phyloP scores from a whole-genome alignment of 805 yeast genomes.

The Wickerhamiella musiphila region DNA sequence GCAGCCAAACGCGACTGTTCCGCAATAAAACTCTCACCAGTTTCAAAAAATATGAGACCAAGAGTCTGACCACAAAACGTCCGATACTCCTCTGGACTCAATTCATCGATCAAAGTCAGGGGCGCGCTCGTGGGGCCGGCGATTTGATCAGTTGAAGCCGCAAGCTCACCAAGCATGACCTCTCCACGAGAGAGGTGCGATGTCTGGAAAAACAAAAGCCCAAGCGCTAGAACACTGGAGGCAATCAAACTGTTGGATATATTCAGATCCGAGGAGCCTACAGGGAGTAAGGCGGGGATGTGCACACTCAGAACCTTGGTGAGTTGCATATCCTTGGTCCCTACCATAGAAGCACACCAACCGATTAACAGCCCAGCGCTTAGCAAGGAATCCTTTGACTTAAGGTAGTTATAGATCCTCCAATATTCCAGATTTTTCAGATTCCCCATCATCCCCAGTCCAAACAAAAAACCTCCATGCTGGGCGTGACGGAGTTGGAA shows the following conservation, averaged over 20 bases:
- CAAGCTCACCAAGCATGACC: constrained; percentile 52
- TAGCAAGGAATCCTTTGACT: constrained; percentile 71
- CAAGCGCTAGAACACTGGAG: constrained; percentile 83
- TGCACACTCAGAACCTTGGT: constrained; percentile 89
- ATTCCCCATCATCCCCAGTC: constrained; percentile 85
- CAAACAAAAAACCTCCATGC: constrained; percentile 90
- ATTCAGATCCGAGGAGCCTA: constrained; percentile 77
- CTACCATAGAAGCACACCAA: constrained; percentile 73
- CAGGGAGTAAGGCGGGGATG: constrained; percentile 77
- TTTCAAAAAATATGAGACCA: constrained; percentile 71
- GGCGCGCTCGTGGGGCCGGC: no score
- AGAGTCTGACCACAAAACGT: constrained; percentile 76
- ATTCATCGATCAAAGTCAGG: constrained; percentile 6
- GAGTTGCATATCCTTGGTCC: constrained; percentile 69
- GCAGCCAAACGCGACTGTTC: constrained; percentile 55
- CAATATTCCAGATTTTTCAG: constrained; percentile 73
- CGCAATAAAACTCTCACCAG: constrained; percentile 39
- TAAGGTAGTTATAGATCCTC: constrained; percentile 86
- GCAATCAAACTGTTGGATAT: constrained; percentile 72
- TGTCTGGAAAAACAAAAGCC: constrained; percentile 58
- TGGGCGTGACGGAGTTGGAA: constrained; percentile 33
- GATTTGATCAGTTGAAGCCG: no score
- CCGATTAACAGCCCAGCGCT: constrained; percentile 82
- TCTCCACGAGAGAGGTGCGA: constrained; percentile 80
- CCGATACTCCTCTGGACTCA: constrained; percentile 57